Conservation (phyloP, 2,329 filamentous ascomycete species). For the Botryotinia convoluta region DNA sequence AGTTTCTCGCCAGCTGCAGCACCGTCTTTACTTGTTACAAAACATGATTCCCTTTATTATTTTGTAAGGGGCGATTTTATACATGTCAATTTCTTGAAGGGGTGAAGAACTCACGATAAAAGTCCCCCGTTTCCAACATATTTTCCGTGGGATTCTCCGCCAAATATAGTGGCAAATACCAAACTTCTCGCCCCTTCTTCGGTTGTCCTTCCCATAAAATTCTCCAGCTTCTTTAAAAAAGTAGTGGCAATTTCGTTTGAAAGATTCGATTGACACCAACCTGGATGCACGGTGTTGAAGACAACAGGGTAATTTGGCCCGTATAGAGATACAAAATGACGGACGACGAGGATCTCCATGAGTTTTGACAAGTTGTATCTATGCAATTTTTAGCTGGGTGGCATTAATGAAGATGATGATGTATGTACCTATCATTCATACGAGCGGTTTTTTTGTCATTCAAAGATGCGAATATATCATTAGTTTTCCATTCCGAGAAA, state of each 20-base stretch:
- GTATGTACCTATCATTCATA: background rate
- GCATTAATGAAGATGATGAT: background rate
- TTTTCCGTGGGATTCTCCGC: conserved; percentile 46
- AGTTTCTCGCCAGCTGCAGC: conserved; percentile 40
- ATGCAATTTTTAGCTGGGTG: fast-evolving
- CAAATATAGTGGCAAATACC: conserved; percentile 41
- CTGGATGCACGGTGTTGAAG: background rate
- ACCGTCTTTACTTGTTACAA: conserved; percentile 44
- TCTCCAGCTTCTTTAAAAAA: background rate
- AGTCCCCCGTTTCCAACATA: conserved; percentile 43
- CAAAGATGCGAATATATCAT: background rate
- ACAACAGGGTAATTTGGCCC: background rate
- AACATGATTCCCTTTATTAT: conserved; percentile 19
- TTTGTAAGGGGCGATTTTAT: background rate
- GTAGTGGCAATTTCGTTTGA: conserved; percentile 25
- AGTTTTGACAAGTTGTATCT: background rate
- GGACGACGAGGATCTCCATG: background rate
- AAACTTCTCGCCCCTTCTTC: conserved; percentile 48
- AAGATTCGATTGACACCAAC: background rate
- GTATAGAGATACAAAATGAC: background rate
- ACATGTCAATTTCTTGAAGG: background rate
- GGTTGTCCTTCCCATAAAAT: conserved; percentile 40
- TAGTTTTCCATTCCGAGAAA: background rate
- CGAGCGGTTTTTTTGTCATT: background rate
- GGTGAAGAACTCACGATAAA: background rate